Percentiles rank a stretch among this genome's conserved stretches.
phyloP scores from a whole-genome alignment of 257 asterid genomes.

The Nicotiana noctiflora region DNA sequence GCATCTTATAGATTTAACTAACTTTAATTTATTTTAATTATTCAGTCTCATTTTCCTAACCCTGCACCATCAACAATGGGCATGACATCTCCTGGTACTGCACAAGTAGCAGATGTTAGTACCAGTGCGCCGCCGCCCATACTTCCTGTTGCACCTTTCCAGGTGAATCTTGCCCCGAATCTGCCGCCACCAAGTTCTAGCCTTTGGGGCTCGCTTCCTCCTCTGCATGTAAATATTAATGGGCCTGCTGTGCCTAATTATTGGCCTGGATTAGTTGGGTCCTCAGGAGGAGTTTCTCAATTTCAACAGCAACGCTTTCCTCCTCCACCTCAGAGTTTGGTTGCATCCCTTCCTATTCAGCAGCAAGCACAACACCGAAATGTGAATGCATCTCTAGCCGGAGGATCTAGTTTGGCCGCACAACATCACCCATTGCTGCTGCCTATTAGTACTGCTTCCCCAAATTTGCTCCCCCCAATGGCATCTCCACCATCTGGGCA shows the following conservation, averaged over 20 bases:
- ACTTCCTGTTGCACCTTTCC: slow-evolving; percentile 11
- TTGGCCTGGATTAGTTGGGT: slow-evolving; percentile 16
- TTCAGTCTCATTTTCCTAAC: slow-evolving; percentile 18
- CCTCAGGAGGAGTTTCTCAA: slow-evolving; percentile 15
- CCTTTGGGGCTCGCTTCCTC: slow-evolving; percentile 13
- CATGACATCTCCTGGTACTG: slow-evolving; percentile 10
- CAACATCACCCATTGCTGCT: slow-evolving; percentile 1
- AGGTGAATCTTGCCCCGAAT: slow-evolving; percentile 6
- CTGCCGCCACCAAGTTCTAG: slow-evolving; percentile 12
- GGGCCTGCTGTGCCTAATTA: slow-evolving; percentile 17
- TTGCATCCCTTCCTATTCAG: slow-evolving; percentile 14
- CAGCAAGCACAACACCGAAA: slow-evolving; percentile 13
- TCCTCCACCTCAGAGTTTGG: slow-evolving; percentile 15
- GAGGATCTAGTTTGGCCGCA: slow-evolving; percentile 14
- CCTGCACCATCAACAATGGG: slow-evolving; percentile 10
- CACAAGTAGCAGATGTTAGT: slow-evolving; percentile 14
- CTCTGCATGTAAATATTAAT: slow-evolving; percentile 8
- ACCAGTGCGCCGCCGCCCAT: slow-evolving; percentile 9
- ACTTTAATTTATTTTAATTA: background rate
- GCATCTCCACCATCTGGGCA: background rate
- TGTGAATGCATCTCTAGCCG: slow-evolving; percentile 8
- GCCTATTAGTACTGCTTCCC: slow-evolving; percentile 12
- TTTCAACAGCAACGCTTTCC: slow-evolving; percentile 18
- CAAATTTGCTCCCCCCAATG: slow-evolving; percentile 8
- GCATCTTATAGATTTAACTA: background rate